phyloP scores from a whole-genome alignment of 345 rosid species.

The Arabidopsis suecica region DNA sequence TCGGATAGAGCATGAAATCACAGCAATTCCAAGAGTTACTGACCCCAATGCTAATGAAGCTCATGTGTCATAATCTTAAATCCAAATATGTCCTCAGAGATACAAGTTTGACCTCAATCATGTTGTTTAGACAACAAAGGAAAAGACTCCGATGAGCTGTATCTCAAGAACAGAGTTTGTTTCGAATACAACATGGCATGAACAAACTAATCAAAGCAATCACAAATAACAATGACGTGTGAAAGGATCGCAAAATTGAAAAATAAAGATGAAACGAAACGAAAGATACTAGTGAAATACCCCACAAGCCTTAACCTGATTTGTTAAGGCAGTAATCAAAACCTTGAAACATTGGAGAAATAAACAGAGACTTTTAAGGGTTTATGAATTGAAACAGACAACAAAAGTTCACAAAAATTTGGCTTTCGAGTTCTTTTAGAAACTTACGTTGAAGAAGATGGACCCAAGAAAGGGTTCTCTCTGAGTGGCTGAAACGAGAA shows the following conservation, averaged over 20 bases:
- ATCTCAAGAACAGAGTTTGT: constrained; percentile 17
- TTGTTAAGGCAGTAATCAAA: constrained; percentile 1
- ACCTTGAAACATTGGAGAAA: background rate
- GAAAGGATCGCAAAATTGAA: background rate
- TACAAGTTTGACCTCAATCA: background rate
- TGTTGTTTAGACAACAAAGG: background rate
- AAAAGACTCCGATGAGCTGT: background rate
- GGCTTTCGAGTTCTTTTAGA: background rate
- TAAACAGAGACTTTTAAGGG: background rate
- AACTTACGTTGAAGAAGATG: constrained; percentile 84
- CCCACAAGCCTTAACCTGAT: constrained; percentile 22
- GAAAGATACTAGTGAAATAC: background rate
- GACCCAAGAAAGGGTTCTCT: constrained; percentile 92
- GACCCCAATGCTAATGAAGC: background rate
- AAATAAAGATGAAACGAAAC: background rate
- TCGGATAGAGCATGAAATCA: background rate
- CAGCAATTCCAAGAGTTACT: background rate
- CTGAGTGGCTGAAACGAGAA: constrained; percentile 82
- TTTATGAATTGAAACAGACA: background rate
- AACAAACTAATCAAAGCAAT: constrained; percentile 7
- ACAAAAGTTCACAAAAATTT: background rate
- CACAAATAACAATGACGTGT: background rate
- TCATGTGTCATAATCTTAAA: background rate
- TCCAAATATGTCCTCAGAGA: constrained; percentile 6
- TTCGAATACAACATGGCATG: background rate